A percentile compares a stretch with the other conserved stretches of the same genome.
These are phyloP conservation scores for Sporothrix mexicana DNA, from an alignment of 2,329 filamentous ascomycete genomes.

Conservation along the genomic window DNA sequence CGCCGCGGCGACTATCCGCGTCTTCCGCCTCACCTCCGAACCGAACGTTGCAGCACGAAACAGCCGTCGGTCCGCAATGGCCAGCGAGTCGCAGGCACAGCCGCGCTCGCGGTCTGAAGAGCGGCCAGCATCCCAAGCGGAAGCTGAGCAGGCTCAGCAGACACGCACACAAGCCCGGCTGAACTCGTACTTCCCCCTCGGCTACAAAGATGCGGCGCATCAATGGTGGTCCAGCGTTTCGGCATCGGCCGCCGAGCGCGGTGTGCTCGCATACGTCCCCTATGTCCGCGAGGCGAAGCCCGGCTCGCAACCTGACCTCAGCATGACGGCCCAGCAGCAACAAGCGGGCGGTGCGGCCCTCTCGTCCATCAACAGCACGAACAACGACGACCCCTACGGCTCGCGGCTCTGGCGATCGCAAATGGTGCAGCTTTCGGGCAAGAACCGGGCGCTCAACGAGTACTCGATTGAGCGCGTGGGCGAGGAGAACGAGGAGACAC, in stretches of 20 bases:
- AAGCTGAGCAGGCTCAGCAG: constrained; percentile 33
- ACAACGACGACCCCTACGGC: constrained; percentile 73
- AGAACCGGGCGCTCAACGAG: constrained; percentile 87
- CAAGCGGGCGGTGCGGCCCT: constrained; percentile 44
- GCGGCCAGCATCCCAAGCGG: constrained; percentile 22
- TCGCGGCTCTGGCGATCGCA: constrained; percentile 84
- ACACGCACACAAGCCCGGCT: constrained; percentile 47
- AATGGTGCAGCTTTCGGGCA: constrained; percentile 83
- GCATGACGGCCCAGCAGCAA: constrained; percentile 29
- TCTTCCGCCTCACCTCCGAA: constrained; percentile 35
- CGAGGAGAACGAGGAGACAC: constrained; percentile 79
- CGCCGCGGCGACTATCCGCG: constrained; percentile 31
- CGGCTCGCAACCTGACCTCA: constrained; percentile 37
- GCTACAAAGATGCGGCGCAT: constrained; percentile 87
- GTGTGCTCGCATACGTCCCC: constrained; percentile 84
- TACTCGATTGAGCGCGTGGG: constrained; percentile 85
- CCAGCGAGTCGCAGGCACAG: constrained; percentile 14
- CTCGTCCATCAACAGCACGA: constrained; percentile 44
- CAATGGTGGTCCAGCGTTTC: constrained; percentile 96
- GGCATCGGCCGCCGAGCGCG: constrained; percentile 82
- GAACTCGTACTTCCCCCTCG: constrained; percentile 76
- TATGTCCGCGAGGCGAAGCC: constrained; percentile 76
- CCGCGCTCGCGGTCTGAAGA: constrained; percentile 33
- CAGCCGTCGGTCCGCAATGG: constrained; percentile 26
- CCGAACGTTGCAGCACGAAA: constrained; percentile 29